Conservation (phyloP, 2,329 filamentous ascomycete species). For the Phyllachora maydis region DNA sequence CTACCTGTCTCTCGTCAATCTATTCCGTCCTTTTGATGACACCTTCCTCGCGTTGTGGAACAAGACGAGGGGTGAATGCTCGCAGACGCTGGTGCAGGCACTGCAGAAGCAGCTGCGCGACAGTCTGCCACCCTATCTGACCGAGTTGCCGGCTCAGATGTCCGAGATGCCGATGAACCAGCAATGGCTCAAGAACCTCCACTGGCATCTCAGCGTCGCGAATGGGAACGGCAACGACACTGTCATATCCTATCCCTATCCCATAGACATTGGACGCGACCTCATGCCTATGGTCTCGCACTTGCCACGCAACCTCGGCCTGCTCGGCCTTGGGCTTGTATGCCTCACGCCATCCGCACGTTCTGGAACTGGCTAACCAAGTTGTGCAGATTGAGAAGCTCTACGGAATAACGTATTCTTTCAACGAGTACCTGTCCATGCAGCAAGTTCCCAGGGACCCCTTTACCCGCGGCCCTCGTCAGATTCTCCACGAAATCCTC, state of each 20-base stretch:
- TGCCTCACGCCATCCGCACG: slow-evolving; percentile 8
- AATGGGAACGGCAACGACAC: slow-evolving; percentile 28
- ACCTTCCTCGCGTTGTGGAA: slow-evolving; percentile 44
- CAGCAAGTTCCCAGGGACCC: slow-evolving; percentile 37
- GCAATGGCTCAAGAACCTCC: slow-evolving; percentile 42
- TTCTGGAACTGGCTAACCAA: background rate
- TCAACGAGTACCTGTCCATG: slow-evolving; percentile 53
- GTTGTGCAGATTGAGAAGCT: slow-evolving; percentile 54
- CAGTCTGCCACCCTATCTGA: slow-evolving; percentile 27
- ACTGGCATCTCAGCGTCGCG: slow-evolving; percentile 39
- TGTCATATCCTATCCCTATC: slow-evolving; percentile 39
- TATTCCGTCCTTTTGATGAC: slow-evolving; percentile 49
- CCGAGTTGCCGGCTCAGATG: slow-evolving; percentile 27
- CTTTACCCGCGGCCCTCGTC: slow-evolving; percentile 46
- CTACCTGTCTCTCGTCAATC: slow-evolving; percentile 37
- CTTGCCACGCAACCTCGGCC: slow-evolving; percentile 54
- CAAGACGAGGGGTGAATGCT: slow-evolving; percentile 36
- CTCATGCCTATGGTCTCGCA: slow-evolving; percentile 47
- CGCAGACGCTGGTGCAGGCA: slow-evolving; percentile 29
- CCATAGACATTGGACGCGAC: slow-evolving; percentile 40
- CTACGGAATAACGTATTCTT: slow-evolving; percentile 52
- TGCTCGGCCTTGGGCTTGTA: slow-evolving; percentile 55
- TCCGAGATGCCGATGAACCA: slow-evolving; percentile 36
- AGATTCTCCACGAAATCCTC: slow-evolving; percentile 51
- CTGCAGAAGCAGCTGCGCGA: slow-evolving; percentile 43